A percentile compares a stretch with the other conserved stretches of the same genome.
These are phyloP conservation scores for Paralagenidium karlingii DNA, from an alignment of 352 stramenopile genomes.

Conservation along the genomic window DNA sequence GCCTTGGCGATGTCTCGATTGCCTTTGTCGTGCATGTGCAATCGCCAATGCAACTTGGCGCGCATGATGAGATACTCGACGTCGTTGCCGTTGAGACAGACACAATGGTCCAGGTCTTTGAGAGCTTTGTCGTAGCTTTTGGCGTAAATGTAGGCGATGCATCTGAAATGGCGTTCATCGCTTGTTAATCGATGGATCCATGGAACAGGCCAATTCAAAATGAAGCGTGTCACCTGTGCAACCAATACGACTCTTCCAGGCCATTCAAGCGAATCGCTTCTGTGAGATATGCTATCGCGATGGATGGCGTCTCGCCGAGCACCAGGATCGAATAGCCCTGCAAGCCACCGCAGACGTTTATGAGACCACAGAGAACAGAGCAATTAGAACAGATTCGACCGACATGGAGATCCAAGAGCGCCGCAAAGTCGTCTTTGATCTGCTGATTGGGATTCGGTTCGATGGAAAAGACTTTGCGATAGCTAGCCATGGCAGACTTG, in stretches of 20 bases:
- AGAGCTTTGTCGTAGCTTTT: conserved; percentile 58
- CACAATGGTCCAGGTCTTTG: conserved; percentile 66
- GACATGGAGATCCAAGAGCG: conserved; percentile 48
- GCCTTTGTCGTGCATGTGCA: conserved; percentile 66
- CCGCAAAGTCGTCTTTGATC: conserved; percentile 68
- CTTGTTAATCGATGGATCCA: not conserved
- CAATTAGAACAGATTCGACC: conserved; percentile 1
- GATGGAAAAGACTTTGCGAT: conserved; percentile 56
- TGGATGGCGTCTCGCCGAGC: conserved; percentile 28
- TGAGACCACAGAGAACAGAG: not conserved
- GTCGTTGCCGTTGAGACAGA: conserved; percentile 56
- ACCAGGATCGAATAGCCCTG: conserved; percentile 55
- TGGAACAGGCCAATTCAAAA: not conserved
- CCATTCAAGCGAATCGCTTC: conserved; percentile 66
- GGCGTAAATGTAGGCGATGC: conserved; percentile 46
- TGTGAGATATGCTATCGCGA: conserved; percentile 53
- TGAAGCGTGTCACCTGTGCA: too few relatives aligned
- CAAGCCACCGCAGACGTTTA: not conserved
- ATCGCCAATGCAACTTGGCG: conserved; percentile 65
- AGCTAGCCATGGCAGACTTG: conserved; percentile 69
- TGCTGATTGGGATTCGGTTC: conserved; percentile 36
- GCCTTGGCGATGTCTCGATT: conserved; percentile 50
- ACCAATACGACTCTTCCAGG: conserved; percentile 58
- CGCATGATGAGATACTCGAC: conserved; percentile 77
- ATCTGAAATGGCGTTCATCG: too few relatives aligned